These are phyloP conservation scores for Casuarina equisetifolia DNA, from an alignment of 306 rosid genomes.

Conservation along the genomic window DNA sequence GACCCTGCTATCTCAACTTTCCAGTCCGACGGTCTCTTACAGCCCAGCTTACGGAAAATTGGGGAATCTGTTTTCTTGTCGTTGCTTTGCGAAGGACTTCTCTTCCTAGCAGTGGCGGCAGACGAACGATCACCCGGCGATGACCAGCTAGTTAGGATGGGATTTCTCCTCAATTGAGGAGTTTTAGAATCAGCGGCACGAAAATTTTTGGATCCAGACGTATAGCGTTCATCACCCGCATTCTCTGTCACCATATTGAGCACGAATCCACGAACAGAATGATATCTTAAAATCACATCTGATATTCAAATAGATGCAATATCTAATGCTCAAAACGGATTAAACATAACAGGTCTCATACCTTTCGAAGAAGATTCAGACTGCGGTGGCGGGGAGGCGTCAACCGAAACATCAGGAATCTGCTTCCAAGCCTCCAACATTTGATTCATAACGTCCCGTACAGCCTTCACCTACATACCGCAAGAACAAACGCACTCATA, in stretches of 20 bases:
- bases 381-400: slow-evolving; percentile 62
- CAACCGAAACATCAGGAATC: slow-evolving; percentile 80
- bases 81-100: slow-evolving; percentile 38
- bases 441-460: slow-evolving; percentile 88
- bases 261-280: slow-evolving; percentile 18
- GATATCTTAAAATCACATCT: neutral
- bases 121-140: slow-evolving; percentile 58
- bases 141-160: slow-evolving; percentile 37
- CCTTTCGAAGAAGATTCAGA: slow-evolving; percentile 78
- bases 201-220: slow-evolving; percentile 47
- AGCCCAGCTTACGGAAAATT: slow-evolving; percentile 42
- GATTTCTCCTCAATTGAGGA: slow-evolving; percentile 49
- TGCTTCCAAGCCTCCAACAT: slow-evolving; percentile 90
- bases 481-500: slow-evolving; percentile 1
- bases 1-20: slow-evolving; percentile 50
- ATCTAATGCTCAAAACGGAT: neutral
- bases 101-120: slow-evolving; percentile 57
- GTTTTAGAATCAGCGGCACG: slow-evolving; percentile 46
- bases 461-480: slow-evolving; percentile 68
- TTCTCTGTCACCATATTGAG: slow-evolving; percentile 47
- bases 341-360: slow-evolving; percentile 17
- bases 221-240: slow-evolving; percentile 58
- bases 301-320: neutral
- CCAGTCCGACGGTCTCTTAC: slow-evolving; percentile 48
- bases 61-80: slow-evolving; percentile 43